Base-by-base conservation (phyloP, 2,329 filamentous ascomycete genomes). In the Paraconiothyrium sp. region DNA sequence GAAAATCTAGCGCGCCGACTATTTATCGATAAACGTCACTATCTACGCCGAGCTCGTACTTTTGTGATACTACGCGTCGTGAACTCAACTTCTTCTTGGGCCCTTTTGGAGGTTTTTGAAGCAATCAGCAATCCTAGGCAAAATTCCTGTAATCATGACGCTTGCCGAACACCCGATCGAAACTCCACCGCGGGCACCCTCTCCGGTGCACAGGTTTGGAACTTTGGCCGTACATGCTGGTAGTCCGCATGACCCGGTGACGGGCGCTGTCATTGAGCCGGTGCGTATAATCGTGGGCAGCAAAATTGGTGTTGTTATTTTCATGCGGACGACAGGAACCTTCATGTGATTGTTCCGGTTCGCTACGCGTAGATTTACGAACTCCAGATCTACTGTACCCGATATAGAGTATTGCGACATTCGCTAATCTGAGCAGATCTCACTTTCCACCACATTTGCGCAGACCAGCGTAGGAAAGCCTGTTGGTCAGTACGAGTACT, bases 161-260 rank as follows among this genome's bases (percentile, higher is more conserved):
- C 63, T 77, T 46, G 52, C 74, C 39, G 82, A 84, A 66, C 84
- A 86, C 71, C 82, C 87, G 57, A 89, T 92, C 74, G 86, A 90
- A 72, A 94, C 92, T 60, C 91, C 92, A 67, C 89, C 90, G 54
- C 86, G 90, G 66, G 88, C 90, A 51, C 87, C 89, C 41, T 90
- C 91, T 48, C 91, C 92, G 67, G 85, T 90, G 60, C 90, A 93
- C 78, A 85, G 88, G 66, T 98, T 99, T 81, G 95, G 93, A 64
- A 99, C 95, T 51, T 87, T 96, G 64, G 95, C 95, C 60, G 95
- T 99, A 22, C 95, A 99, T 81, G 94, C 94, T 66, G 95, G 95
- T 64, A 88, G 93, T 47, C 92, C 92, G 72, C 92, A 96, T 79
- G 95, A 99, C 82, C 92, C 94, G 51, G 84, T 88, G 44, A 99